phyloP scores from a whole-genome alignment of 2,329 filamentous ascomycete species.

The Ustilaginoidea virens region DNA sequence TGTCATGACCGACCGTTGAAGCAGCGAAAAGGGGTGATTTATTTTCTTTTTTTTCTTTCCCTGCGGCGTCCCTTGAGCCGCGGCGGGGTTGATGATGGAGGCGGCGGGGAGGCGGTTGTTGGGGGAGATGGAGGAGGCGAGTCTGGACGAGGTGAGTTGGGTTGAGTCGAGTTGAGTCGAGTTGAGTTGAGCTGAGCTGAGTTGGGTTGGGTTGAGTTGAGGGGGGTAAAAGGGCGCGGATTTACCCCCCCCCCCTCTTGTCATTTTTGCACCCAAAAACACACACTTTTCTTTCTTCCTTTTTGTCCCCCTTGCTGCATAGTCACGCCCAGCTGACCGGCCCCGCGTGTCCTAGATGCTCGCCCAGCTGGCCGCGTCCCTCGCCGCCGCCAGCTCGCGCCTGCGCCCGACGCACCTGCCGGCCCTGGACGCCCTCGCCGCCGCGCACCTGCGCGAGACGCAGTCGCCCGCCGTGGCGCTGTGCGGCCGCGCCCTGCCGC shows the following conservation, averaged over 20 bases:
- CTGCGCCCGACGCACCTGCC: slow-evolving; percentile 24
- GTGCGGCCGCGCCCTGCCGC: slow-evolving; percentile 34
- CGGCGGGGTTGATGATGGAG: slow-evolving; percentile 17
- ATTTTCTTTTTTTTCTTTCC: background rate
- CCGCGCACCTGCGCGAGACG: slow-evolving; percentile 31
- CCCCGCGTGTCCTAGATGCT: too few species aligned
- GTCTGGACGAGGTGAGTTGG: slow-evolving; percentile 40
- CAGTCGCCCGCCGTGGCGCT: slow-evolving; percentile 31
- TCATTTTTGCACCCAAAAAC: too few species aligned
- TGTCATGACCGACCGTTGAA: slow-evolving; percentile 27
- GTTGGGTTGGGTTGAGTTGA: too few species aligned
- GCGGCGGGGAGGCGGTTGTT: slow-evolving; percentile 33
- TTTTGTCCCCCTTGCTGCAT: too few species aligned
- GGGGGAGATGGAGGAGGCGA: slow-evolving; percentile 39
- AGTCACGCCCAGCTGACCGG: too few species aligned
- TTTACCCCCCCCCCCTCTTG: too few species aligned
- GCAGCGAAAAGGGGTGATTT: too few species aligned
- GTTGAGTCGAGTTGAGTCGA: background rate
- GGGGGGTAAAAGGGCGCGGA: too few species aligned
- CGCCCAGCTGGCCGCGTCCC: slow-evolving; percentile 3
- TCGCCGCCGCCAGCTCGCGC: background rate
- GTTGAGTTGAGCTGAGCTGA: too few species aligned
- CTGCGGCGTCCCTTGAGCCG: slow-evolving; percentile 1
- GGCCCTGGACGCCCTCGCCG: slow-evolving; percentile 29
- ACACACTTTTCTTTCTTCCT: too few species aligned